These are phyloP conservation scores for Leptosphaerulina australis DNA, from an alignment of 2,329 filamentous ascomycete species.

Conservation along the genomic window DNA sequence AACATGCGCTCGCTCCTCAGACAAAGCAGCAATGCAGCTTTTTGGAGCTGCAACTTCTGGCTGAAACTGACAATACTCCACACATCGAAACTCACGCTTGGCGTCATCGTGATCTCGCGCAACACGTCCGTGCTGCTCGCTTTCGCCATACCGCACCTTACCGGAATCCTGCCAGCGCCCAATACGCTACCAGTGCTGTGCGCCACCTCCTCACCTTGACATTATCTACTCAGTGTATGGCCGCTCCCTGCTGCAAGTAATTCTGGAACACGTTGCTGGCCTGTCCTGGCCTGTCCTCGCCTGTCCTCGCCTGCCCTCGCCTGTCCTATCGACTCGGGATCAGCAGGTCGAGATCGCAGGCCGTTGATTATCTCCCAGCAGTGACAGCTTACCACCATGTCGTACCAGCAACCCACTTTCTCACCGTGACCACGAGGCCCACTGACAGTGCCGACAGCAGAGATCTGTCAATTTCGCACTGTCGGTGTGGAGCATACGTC, in stretches of 20 bases:
- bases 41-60: neutral
- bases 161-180: slow-evolving; percentile 1
- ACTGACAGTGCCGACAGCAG: too few species aligned
- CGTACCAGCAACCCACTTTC: neutral
- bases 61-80: slow-evolving; percentile 20
- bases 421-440: too few species aligned
- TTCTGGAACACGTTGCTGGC: slow-evolving; percentile 25
- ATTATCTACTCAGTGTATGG: too few species aligned
- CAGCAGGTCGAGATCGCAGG: slow-evolving; percentile 29
- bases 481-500: too few species aligned
- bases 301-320: too few species aligned
- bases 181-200: slow-evolving; percentile 15
- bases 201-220: slow-evolving; percentile 28
- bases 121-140: slow-evolving; percentile 23
- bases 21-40: slow-evolving; percentile 1
- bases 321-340: slow-evolving; percentile 20
- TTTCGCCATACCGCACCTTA: slow-evolving; percentile 19
- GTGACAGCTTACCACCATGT: too few species aligned
- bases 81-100: slow-evolving; percentile 24
- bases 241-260: slow-evolving; percentile 36
- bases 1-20: neutral
- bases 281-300: too few species aligned
- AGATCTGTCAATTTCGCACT: too few species aligned
- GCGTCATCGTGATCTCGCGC: slow-evolving; percentile 36
- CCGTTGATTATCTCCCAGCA: slow-evolving; percentile 6